A percentile compares a stretch with the other conserved stretches of the same genome.
Evolutionary conservation across 805 yeast species (phyloP).

Genomic region (Zygoascus flipseniorum): DNA sequence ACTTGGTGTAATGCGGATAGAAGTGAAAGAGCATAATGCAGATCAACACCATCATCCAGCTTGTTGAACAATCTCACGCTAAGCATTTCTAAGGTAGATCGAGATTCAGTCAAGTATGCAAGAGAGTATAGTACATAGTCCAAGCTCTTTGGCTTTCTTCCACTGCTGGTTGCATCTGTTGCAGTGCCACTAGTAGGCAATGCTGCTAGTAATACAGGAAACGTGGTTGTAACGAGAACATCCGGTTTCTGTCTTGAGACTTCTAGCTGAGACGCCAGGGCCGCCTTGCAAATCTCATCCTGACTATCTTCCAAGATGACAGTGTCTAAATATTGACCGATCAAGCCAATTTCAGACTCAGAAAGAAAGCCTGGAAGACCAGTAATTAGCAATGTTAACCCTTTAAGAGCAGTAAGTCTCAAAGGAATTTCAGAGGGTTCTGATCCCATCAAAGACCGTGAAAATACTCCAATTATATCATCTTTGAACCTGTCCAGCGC

Average conservation of each 20-base stretch:
- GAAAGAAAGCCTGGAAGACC: constrained; percentile 42
- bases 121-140: constrained; percentile 26
- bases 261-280: constrained; percentile 46
- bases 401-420: constrained; percentile 56
- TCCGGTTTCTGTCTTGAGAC: constrained; percentile 33
- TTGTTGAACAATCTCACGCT: constrained; percentile 32
- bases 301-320: constrained; percentile 45
- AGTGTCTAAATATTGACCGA: constrained; percentile 57
- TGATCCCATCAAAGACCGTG: constrained; percentile 60
- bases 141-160: constrained; percentile 9
- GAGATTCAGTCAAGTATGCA: constrained; percentile 27
- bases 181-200: constrained; percentile 38
- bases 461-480: constrained; percentile 54
- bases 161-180: neutral
- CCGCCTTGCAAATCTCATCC: constrained; percentile 44
- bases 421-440: constrained; percentile 63
- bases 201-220: constrained; percentile 43
- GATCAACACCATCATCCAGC: constrained; percentile 19
- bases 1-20: constrained; percentile 24
- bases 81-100: constrained; percentile 31
- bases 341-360: constrained; percentile 47
- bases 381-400: constrained; percentile 47
- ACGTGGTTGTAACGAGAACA: constrained; percentile 41
- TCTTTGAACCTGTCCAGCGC: constrained; percentile 48
- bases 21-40: constrained; percentile 18